phyloP scores from a whole-genome alignment of 495 filamentous ascomycete species.

The Amorphotheca resinae region DNA sequence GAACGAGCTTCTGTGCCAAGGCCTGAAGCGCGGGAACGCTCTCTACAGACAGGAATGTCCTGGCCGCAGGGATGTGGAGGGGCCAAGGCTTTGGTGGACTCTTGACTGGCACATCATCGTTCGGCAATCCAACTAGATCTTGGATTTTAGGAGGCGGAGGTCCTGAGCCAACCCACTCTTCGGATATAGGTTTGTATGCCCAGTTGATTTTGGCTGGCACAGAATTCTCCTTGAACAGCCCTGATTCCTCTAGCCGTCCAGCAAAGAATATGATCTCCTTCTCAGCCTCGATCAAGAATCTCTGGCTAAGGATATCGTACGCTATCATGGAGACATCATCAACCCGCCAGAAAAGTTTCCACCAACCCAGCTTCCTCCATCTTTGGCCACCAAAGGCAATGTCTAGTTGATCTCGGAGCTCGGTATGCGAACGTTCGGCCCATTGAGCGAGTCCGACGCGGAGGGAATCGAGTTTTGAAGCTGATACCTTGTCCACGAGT shows the following conservation, averaged over 20 bases:
- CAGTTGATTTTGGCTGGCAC: conserved; percentile 3
- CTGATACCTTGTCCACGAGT: conserved; percentile 25
- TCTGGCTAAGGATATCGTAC: conserved; percentile 56
- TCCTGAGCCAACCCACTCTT: neutral
- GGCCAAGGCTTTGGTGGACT: conserved; percentile 22
- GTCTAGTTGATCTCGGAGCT: conserved; percentile 68
- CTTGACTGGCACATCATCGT: conserved; percentile 13
- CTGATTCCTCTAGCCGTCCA: conserved; percentile 67
- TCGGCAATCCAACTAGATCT: conserved; percentile 24
- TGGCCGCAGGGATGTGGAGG: conserved; percentile 40
- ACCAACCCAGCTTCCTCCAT: conserved; percentile 78
- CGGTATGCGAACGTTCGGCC: conserved; percentile 69
- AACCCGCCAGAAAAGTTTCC: conserved; percentile 88
- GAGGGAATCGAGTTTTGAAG: conserved; percentile 35
- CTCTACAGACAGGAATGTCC: conserved; percentile 44
- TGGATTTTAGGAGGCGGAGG: conserved; percentile 5
- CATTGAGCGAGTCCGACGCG: conserved; percentile 48
- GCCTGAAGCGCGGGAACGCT: conserved; percentile 68
- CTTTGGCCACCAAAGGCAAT: conserved; percentile 51
- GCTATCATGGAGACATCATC: conserved; percentile 81
- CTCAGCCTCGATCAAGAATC: conserved; percentile 67
- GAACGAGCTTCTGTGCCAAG: conserved; percentile 62
- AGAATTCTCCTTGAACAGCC: conserved; percentile 26
- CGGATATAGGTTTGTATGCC: conserved; percentile 12
- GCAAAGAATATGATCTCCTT: conserved; percentile 63